Evolutionary conservation across 495 filamentous ascomycete species (phyloP).

Genomic region (Aspergillus affinis): DNA sequence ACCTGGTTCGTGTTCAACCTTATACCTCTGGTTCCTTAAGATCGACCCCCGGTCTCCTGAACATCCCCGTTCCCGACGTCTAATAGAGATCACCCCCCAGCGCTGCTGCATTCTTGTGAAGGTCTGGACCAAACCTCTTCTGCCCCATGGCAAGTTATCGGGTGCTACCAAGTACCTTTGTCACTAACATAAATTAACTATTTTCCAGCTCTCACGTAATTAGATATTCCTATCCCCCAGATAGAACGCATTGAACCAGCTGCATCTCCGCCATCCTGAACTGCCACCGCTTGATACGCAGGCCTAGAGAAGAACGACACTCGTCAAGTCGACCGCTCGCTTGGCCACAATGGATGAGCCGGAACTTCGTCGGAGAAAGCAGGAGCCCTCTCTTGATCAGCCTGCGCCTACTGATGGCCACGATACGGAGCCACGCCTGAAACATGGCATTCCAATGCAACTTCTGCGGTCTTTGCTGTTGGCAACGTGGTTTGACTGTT

Average conservation of each 20-base stretch:
- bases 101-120: too few species aligned
- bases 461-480: conserved; percentile 63
- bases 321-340: neutral
- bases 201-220: neutral
- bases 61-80: too few species aligned
- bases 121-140: neutral
- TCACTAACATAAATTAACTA: too few species aligned
- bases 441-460: conserved; percentile 67
- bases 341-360: conserved; percentile 33
- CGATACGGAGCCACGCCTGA: conserved; percentile 50
- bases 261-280: too few species aligned
- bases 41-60: too few species aligned
- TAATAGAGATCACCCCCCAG: too few species aligned
- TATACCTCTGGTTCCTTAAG: too few species aligned
- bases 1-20: too few species aligned
- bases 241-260: too few species aligned
- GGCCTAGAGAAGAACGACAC: neutral
- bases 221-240: neutral
- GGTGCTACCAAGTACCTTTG: too few species aligned
- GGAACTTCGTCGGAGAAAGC: conserved; percentile 46
- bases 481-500: conserved; percentile 61
- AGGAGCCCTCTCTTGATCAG: conserved; percentile 13
- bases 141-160: neutral
- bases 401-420: conserved; percentile 13
- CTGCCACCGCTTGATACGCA: neutral